Base-by-base conservation (phyloP, 345 rosid species). In the Nephelium lappaceum region DNA sequence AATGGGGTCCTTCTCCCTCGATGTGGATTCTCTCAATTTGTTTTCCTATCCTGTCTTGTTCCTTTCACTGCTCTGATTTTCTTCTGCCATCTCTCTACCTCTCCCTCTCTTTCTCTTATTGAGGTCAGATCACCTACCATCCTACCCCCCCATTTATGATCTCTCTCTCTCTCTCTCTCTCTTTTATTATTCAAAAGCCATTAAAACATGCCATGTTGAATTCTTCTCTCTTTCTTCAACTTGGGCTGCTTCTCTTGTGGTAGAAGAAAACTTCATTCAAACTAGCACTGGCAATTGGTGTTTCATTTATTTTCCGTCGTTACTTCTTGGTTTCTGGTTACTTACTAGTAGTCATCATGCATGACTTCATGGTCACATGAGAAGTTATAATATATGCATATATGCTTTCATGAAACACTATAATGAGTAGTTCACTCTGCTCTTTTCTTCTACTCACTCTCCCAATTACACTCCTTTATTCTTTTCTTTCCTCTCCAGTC, bases 41-140 rank as follows among this genome's bases (percentile, higher is more conserved):
- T 81, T 86, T 75, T 60, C 82, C 73, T 69, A 27, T 27, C 73
- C 79, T 78, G 93, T 83, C 43, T 83, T 81, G 92, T 93, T 89
- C 87, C 84, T 93, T 86, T 89, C 93, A 86, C 78, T 41, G 77
- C 21, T 61, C 82, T 67, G 75, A 69, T 71, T n/a, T 45, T 11
- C 67, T 67, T 67, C 57, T 41, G 60, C 9, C 24, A 5, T 8
- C 67, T n/a, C 66, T 47, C 55, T 74, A 3, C 3, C 31, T 27
- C 31, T 27, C 31, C 2, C 1, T 27, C 77, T 67, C 75, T 73
- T 67, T 42, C 38, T 47, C 72, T n/a, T 8, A 43, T 11, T 71
- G 55, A 15, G 65, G 21, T 43, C 69, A 15, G 36, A 39, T 53
- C 80, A 53, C 53, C 82, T 76, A 69, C 83, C 73, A 15, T 70